These are phyloP conservation scores for Aureobasidium mangrovei DNA, from an alignment of 2,329 filamentous ascomycete genomes.

Conservation along the genomic window DNA sequence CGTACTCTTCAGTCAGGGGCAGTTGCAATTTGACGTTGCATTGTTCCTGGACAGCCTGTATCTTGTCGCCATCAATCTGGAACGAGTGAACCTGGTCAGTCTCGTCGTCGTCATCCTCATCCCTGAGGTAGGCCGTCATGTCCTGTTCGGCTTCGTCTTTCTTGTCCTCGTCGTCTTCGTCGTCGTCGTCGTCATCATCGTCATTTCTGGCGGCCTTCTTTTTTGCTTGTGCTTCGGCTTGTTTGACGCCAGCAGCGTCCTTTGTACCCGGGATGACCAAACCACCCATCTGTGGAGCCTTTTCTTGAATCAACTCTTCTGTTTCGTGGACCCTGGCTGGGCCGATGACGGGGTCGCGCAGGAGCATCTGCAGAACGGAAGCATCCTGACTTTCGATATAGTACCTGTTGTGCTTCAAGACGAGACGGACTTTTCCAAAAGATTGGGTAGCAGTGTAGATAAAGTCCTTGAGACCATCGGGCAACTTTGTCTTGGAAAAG, in stretches of 20 bases:
- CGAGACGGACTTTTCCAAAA: slow-evolving; percentile 92
- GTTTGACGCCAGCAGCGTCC: slow-evolving; percentile 78
- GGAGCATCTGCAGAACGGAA: slow-evolving; percentile 72
- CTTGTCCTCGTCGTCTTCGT: slow-evolving; percentile 47
- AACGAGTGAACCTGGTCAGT: slow-evolving; percentile 87
- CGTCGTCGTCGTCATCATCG: slow-evolving; percentile 42
- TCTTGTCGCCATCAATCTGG: slow-evolving; percentile 72
- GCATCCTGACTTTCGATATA: slow-evolving; percentile 89
- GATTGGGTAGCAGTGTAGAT: slow-evolving; percentile 77
- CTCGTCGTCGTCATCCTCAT: slow-evolving; percentile 78
- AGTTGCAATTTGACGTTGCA: slow-evolving; percentile 72
- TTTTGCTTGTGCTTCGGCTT: slow-evolving; percentile 49
- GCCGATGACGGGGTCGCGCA: slow-evolving; percentile 76
- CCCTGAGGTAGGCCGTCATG: slow-evolving; percentile 59
- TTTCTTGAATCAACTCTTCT: slow-evolving; percentile 67
- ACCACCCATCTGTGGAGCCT: slow-evolving; percentile 75
- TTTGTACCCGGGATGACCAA: slow-evolving; percentile 92
- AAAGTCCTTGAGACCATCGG: slow-evolving; percentile 69
- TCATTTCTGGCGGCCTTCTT: slow-evolving; percentile 35
- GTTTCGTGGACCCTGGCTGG: slow-evolving; percentile 65
- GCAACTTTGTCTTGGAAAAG: slow-evolving; percentile 80
- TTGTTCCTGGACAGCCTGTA: slow-evolving; percentile 80
- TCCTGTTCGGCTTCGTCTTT: slow-evolving; percentile 38
- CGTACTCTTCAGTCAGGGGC: slow-evolving; percentile 91
- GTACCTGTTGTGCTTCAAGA: slow-evolving; percentile 88